Evolutionary conservation across 768 basidiomycete species (phyloP).

Genomic region (Lentinula sp.): DNA sequence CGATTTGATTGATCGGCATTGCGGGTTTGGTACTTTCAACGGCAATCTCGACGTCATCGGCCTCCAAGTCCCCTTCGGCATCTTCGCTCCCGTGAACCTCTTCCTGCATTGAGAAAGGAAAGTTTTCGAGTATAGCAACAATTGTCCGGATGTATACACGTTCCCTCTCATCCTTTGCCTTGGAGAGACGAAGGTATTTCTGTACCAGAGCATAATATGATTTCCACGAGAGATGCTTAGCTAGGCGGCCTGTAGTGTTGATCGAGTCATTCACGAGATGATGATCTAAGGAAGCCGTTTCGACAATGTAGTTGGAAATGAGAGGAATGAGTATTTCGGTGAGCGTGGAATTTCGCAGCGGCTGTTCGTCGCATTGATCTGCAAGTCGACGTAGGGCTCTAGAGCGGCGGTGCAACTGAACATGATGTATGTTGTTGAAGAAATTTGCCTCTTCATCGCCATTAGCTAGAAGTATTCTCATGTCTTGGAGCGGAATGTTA

Average conservation of each 20-base stretch:
- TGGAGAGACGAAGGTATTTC: slow-evolving; percentile 69
- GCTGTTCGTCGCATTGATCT: slow-evolving; percentile 64
- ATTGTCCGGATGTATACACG: slow-evolving; percentile 81
- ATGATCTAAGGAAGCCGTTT: slow-evolving; percentile 63
- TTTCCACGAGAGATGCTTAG: slow-evolving; percentile 75
- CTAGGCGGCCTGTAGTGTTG: slow-evolving; percentile 67
- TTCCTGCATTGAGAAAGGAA: slow-evolving; percentile 85
- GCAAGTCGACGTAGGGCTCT: slow-evolving; percentile 82
- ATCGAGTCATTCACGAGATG: slow-evolving; percentile 91
- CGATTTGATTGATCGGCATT: slow-evolving; percentile 35
- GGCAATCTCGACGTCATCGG: slow-evolving; percentile 10
- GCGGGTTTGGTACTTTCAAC: slow-evolving; percentile 12
- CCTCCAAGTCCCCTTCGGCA: slow-evolving; percentile 20
- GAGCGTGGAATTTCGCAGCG: slow-evolving; percentile 63
- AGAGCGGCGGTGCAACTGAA: slow-evolving; percentile 86
- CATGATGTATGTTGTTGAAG: slow-evolving; percentile 93
- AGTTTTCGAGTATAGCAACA: slow-evolving; percentile 81
- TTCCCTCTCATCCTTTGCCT: slow-evolving; percentile 64
- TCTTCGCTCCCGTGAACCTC: slow-evolving; percentile 26
- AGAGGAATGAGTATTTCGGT: slow-evolving; percentile 85
- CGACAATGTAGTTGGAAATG: slow-evolving; percentile 71
- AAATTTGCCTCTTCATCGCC: slow-evolving; percentile 95
- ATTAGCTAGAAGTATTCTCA: slow-evolving; percentile 73
- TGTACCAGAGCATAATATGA: slow-evolving; percentile 77
- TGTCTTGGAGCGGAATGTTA: slow-evolving; percentile 63